Base-by-base conservation (phyloP, 768 basidiomycete species). In the Boletus rubescentipes region DNA sequence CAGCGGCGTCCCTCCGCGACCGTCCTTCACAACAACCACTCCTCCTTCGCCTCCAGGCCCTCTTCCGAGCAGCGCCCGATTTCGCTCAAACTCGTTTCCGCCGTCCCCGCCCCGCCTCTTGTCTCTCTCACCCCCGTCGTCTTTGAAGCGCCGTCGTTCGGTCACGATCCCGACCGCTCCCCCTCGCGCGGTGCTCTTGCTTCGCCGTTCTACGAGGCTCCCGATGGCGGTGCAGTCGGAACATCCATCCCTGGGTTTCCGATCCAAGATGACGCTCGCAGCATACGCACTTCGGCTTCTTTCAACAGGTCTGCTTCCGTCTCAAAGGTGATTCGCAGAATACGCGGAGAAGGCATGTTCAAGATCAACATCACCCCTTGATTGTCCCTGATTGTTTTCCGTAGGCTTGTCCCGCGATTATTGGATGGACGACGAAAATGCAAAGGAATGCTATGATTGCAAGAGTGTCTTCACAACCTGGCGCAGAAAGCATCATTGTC, bases 381-480 rank as follows among this genome's bases (percentile, higher is more conserved):
- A 29, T 51, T 48, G 18, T 47, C 46, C 44, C 60, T 58, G 34
- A 61, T 51, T 5, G 10, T 14, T 58, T 49, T 20, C 3, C 11
- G 32, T 47, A 92, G 91, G 91, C n/a, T 67, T 96, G 18, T 92
- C 91, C 21, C 84, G 87, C 58, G 92, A 97, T 65, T 98, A 98
- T 67, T 99, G 97, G 97, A 98, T 98, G 94, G 91, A 93, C 56
- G 95, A 98, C 65, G 93, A 93, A 64, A 89, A 90, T 51, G 92
- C 91, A 63, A 97, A 89, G 67, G 93, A 97, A 64, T 96, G 94
- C 65, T 96, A 93, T 67, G 94, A 95, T 70, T 97, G 94, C 75
- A 92, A 93, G 70, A 91, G 90, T 59, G 79, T 90, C 45, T 99
- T 99, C 73, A 92, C 93, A 0, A 83, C 94, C 2, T 98, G 93